Evolutionary conservation across 441 rosid species (phyloP).

Genomic region (Brassica hybrid): DNA sequence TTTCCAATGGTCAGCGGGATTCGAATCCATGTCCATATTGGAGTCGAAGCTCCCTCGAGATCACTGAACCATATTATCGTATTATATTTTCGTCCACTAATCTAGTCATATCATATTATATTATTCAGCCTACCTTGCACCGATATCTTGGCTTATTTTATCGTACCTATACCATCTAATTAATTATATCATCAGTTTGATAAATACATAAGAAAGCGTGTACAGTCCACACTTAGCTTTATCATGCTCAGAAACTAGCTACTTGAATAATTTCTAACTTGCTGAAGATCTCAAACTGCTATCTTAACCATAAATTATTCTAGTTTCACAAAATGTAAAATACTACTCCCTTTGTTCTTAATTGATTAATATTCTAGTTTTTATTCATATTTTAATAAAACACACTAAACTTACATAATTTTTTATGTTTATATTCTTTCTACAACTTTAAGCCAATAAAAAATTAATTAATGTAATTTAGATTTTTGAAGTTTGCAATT

Average conservation of each 20-base stretch:
- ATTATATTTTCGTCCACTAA: neutral
- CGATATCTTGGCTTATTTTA: neutral
- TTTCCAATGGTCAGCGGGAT: too few relatives aligned
- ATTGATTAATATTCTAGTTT: too few relatives aligned
- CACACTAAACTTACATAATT: too few relatives aligned
- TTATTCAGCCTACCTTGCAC: constrained; percentile 9
- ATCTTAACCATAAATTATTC: constrained; percentile 4
- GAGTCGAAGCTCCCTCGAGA: too few relatives aligned
- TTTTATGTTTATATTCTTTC: too few relatives aligned
- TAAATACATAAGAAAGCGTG: neutral
- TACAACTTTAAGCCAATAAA: too few relatives aligned
- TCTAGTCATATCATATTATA: neutral
- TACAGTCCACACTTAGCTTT: constrained; percentile 14
- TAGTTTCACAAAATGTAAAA: neutral
- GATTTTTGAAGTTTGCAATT: too few relatives aligned
- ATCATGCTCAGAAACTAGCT: neutral
- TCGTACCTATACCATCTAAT: constrained; percentile 10
- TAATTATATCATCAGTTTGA: constrained; percentile 14
- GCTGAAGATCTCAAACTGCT: constrained; percentile 1
- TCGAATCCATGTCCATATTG: too few relatives aligned
- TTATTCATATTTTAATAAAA: too few relatives aligned
- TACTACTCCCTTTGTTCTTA: too few relatives aligned
- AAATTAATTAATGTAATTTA: too few relatives aligned
- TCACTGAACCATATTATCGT: too few relatives aligned
- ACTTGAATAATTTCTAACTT: neutral